Base-by-base conservation (phyloP, 228 moss, liverwort and hornwort species). In the Sphagnum fallax region DNA sequence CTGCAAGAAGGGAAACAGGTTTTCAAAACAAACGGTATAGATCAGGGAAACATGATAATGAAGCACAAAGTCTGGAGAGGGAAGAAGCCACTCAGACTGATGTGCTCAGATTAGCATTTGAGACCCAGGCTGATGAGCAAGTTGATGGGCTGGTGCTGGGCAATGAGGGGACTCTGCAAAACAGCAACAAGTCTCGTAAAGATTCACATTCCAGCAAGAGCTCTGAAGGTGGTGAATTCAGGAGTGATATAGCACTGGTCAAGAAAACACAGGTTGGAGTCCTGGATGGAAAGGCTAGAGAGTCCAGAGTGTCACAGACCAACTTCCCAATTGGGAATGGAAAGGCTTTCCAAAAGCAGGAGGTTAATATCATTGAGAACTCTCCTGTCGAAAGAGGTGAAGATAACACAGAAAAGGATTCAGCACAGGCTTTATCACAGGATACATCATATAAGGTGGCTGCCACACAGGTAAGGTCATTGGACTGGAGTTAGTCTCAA, bases 381-480 rank as follows among this genome's bases (percentile, higher is more conserved):
- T 32, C 32, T 32, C 32, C 32, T 32, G 32, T 32, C 32, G 2
- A 32, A 32, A 32, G 32, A 32, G 71, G 5, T 62, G 67, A 53
- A 55, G 75, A 75, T 5, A 75, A 53, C 48, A 14, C 68, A 4
- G 80, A 78, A 65, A 72, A 49, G 47, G 76, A 73, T 52, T 75
- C 78, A 16, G 73, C 74, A 7, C 71, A 84, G 73, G 73, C 75
- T 64, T 75, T 71, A 66, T 81, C 84, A 62, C 84, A 84, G 71
- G 78, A 84, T 47, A 78, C 75, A 57, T 81, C 84, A 47, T 81
- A 75, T 61, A 73, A 84, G 62, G 84, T 84, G 59, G 71, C 73
- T 68, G 75, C 81, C 50, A 69, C 81, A n/a, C 84, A 84, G 81
- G 81, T 84, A 61, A 73, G 51, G 51, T 60, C 32, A 32, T 32